These are phyloP conservation scores for Apodospora peruviana DNA, from an alignment of 495 filamentous ascomycete species.

Conservation along the genomic window DNA sequence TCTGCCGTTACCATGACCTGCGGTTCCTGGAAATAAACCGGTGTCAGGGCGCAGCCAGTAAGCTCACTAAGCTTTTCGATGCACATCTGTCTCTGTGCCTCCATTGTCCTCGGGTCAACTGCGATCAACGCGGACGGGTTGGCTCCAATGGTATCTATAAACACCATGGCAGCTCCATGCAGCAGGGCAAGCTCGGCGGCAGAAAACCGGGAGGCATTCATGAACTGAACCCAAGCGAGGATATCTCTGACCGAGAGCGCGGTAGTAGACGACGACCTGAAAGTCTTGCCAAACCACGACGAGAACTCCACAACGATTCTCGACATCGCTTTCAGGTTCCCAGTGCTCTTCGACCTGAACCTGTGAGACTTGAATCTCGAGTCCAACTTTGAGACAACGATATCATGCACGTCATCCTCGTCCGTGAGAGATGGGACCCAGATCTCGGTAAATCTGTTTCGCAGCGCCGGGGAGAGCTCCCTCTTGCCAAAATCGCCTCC, in stretches of 20 bases:
- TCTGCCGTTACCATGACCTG: constrained; percentile 38
- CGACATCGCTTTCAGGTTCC: constrained; percentile 39
- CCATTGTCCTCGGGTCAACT: constrained; percentile 52
- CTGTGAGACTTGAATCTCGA: constrained; percentile 26
- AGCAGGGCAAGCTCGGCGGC: constrained; percentile 46
- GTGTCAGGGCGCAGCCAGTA: constrained; percentile 54
- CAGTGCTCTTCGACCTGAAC: constrained; percentile 19
- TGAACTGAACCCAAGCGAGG: constrained; percentile 88
- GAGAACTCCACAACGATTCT: constrained; percentile 75
- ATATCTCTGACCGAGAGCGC: constrained; percentile 86
- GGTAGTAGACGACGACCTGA: constrained; percentile 63
- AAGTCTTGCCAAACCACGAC: constrained; percentile 81
- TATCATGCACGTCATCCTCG: constrained; percentile 77
- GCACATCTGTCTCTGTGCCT: constrained; percentile 60
- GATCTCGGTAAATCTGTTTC: constrained; percentile 97
- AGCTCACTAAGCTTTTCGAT: constrained; percentile 65
- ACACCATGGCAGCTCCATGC: constrained; percentile 92
- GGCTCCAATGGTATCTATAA: constrained; percentile 88
- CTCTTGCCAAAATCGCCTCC: constrained; percentile 97
- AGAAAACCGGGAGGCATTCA: constrained; percentile 55
- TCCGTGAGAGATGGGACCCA: constrained; percentile 88
- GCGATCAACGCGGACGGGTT: constrained; percentile 83
- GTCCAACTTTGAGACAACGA: constrained; percentile 69
- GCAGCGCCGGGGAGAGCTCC: constrained; percentile 88
- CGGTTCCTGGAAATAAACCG: constrained; percentile 55